Evolutionary conservation across 495 filamentous ascomycete genomes (phyloP).

Genomic region (Aspergillus leporis): DNA sequence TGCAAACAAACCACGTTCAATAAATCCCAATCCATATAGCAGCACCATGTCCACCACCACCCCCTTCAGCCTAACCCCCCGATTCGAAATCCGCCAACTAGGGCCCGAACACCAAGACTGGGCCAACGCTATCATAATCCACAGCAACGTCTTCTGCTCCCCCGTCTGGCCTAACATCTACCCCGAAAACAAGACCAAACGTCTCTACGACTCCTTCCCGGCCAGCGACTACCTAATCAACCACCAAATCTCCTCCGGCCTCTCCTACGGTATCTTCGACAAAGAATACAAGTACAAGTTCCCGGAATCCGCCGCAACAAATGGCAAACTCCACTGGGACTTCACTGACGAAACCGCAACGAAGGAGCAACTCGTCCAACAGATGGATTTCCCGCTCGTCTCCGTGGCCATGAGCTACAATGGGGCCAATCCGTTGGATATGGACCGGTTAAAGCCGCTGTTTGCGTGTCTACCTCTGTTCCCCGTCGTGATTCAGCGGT

Average conservation of each 20-base stretch:
- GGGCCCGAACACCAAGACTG: conserved; percentile 34
- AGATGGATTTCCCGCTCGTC: conserved; percentile 48
- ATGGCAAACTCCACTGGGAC: conserved; percentile 46
- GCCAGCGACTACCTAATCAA: conserved; percentile 22
- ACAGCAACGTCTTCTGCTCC: conserved; percentile 39
- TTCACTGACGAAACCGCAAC: conserved; percentile 23
- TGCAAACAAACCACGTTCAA: no score
- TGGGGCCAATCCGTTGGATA: conserved; percentile 30
- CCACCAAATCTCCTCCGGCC: conserved; percentile 38
- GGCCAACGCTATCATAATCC: conserved; percentile 36
- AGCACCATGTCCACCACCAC: not conserved
- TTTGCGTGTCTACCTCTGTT: conserved; percentile 32
- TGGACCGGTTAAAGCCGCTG: conserved; percentile 23
- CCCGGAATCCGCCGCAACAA: conserved; percentile 35
- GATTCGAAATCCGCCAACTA: conserved; percentile 38
- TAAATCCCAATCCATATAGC: no score
- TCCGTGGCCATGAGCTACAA: conserved; percentile 42
- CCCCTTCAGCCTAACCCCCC: conserved; percentile 15
- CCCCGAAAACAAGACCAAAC: conserved; percentile 22
- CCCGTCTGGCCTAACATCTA: conserved; percentile 35
- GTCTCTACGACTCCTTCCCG: conserved; percentile 19
- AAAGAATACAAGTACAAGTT: conserved; percentile 44
- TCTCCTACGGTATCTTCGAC: conserved; percentile 48
- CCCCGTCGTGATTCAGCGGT: not conserved
- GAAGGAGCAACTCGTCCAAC: conserved; percentile 22